Base-by-base conservation (phyloP, 2,329 filamentous ascomycete genomes). In the Fusarium solani-melongenae region DNA sequence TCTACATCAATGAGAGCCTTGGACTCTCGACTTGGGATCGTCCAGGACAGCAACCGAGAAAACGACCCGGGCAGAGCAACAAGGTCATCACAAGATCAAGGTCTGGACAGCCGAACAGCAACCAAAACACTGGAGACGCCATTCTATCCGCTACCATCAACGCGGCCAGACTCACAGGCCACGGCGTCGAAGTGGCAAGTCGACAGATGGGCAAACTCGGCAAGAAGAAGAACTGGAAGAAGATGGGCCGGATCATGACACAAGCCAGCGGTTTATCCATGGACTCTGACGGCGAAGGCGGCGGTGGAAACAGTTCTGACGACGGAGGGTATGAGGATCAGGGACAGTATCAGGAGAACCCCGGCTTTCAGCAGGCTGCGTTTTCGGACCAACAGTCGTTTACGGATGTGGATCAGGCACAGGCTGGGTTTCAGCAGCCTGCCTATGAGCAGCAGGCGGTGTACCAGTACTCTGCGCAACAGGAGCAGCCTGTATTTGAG, bases 11-110 rank as follows among this genome's bases (percentile, higher is more conserved):
- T 1, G 78, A 80, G n/a, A 65, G 58, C 1, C 34, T 80, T 0
- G 77, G 70, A 2, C n/a, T 80, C 2, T 75, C 76, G 1, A 70
- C 77, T 0, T 80, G 78, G 78, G 78, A 79, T 20, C 65, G 77
- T n/a, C 78, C 78, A 3, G 78, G 78, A 3, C 73, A 78, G 7
- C 77, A 75, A 17, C 78, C 78, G 6, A 72, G 58, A 33, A 58
- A 67, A 11, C 58, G 64, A 14, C 29, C 67, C 0, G 69, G 61
- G 12, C 63, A 64, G n/a, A 36, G 53, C n/a, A 66, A 29, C 0
- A 70, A 57, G n/a, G 62, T 39, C 1, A 27, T 71, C 14, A 24
- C 62, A 1, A 69, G 64, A 59, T 61, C 60, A 4, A 59, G 69
- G 1, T 58, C 71, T 8, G 71, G 71, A 5, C 70, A 75, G 34